Base-by-base conservation (phyloP, 768 basidiomycete genomes). In the Exidia glandulosa region DNA sequence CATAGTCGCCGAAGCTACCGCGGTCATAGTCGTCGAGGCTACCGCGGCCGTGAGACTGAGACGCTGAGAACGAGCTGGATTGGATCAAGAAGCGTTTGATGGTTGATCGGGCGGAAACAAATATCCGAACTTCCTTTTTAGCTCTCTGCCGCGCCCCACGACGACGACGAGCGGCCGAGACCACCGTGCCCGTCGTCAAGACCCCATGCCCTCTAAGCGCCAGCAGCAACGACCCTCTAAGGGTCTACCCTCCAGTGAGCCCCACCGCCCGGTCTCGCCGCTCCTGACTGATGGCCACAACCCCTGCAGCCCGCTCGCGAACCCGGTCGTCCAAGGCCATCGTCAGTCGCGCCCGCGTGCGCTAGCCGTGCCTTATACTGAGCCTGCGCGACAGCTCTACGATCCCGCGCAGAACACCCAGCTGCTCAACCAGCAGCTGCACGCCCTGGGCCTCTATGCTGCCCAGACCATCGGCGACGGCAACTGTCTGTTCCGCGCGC, bases 401-500 rank as follows among this genome's bases (percentile, higher is more conserved):
- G 81, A 86, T 74, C 84, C 87, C 58, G 77, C 77, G 41, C 76
- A 82, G 66, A 87, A 82, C 70, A 83, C 82, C 25, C 79, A 81
- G 60, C 79, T 78, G 57, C 84, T 94, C 63, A 82, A 77, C 5
- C 75, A 78, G 58, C 90, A 94, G 73, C 83, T 95, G 37, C 81
- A 83, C 56, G 77, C 83, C 4, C 75, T 92, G 57, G 90, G 91
- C 2, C 77, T 94, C 9, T 94, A 94, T 70, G 87, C 92, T n/a
- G 88, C 89, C 2, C 78, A 83, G 63, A 94, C 89, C 19, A 72
- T 90, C 47, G 92, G 90, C 57, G 89, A 95, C 71, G 93, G 94
- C 54, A 95, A 94, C 74, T 96, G 93, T 72, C 82, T 96, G 63
- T 96, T 94, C 73, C 86, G 92, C 52, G 90, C 93, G 0, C 78